A percentile compares a stretch with the other conserved stretches of the same genome.
Evolutionary conservation across 352 stramenopile genomes (phyloP).

Genomic region (Phytophthora constricta): DNA sequence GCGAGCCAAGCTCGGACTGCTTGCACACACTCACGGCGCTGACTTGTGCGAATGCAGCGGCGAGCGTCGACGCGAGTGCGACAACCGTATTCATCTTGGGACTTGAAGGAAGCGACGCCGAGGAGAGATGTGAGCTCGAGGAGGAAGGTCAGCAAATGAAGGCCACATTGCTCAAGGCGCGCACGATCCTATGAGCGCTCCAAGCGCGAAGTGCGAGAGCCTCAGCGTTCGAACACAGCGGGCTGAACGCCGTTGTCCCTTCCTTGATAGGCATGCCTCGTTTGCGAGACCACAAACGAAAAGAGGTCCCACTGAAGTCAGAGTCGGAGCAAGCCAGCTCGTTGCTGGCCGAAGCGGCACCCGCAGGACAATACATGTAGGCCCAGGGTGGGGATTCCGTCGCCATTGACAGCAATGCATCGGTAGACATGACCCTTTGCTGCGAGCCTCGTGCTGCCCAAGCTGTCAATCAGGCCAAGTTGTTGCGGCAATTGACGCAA

Average conservation of each 20-base stretch:
- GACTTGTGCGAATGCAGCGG: not conserved
- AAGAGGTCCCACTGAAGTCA: not conserved
- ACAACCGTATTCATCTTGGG: constrained; percentile 16
- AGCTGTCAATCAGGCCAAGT: no score
- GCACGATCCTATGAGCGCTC: no score
- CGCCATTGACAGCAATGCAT: no score
- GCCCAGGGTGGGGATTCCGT: no score
- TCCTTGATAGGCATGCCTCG: not conserved
- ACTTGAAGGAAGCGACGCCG: not conserved
- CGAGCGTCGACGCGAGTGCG: constrained; percentile 13
- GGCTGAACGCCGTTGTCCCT: not conserved
- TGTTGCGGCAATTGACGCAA: no score
- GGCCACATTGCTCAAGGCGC: no score
- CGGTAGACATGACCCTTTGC: no score
- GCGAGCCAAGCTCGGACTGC: constrained; percentile 31
- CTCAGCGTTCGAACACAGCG: not conserved
- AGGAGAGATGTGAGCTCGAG: constrained; percentile 7
- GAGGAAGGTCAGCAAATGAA: constrained; percentile 19
- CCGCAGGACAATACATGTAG: no score
- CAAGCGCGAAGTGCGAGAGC: no score
- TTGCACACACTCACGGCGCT: constrained; percentile 27
- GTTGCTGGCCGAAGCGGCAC: not conserved
- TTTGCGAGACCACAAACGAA: not conserved
- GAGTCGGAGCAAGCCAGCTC: not conserved
- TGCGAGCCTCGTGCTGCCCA: no score